phyloP scores from a whole-genome alignment of 73 alveolate genomes.

The Diophrys appendiculata region DNA sequence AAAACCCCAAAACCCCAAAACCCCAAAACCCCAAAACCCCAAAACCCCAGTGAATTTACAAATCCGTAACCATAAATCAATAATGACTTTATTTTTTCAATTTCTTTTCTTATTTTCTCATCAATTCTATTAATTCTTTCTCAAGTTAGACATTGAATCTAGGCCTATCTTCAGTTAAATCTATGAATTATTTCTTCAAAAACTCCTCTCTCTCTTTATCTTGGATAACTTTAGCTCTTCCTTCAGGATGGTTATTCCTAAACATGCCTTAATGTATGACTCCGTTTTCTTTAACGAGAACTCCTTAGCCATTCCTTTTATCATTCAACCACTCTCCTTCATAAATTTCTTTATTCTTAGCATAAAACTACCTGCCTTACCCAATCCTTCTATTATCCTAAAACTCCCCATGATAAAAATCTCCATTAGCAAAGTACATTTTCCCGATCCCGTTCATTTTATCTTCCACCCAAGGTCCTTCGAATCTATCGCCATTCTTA shows the following conservation, averaged over 20 bases:
- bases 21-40: no score
- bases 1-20: no score
- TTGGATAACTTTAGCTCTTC: slow-evolving; percentile 7
- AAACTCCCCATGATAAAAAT: slow-evolving; percentile 27
- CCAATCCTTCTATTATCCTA: slow-evolving; percentile 14
- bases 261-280: slow-evolving; percentile 7
- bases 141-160: no score
- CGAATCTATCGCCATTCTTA: background rate
- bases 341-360: slow-evolving; percentile 13
- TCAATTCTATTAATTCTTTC: no score
- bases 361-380: slow-evolving; percentile 4
- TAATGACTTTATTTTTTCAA: no score
- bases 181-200: no score
- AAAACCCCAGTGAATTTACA: no score
- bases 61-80: no score
- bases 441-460: slow-evolving; percentile 20
- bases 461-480: slow-evolving; percentile 12
- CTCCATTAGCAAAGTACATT: slow-evolving; percentile 15
- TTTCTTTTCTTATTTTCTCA: no score
- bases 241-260: slow-evolving; percentile 21
- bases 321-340: slow-evolving; percentile 31
- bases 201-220: no score
- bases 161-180: no score
- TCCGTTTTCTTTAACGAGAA: background rate
- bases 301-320: slow-evolving; percentile 1